Conservation (phyloP, 78 protist genomes). For the Cavenderia fasciculata region DNA sequence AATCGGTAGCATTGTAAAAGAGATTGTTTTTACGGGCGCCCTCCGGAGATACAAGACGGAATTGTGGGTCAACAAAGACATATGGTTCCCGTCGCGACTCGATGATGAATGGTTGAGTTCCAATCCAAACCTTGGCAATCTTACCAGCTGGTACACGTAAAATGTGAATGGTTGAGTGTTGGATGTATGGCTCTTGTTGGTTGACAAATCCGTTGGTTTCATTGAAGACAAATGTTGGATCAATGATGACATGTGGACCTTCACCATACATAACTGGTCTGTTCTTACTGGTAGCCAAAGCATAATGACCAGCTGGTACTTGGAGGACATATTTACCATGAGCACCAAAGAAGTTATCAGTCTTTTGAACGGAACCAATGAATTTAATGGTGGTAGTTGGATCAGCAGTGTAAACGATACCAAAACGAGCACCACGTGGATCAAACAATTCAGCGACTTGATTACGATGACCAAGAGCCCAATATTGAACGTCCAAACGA, state of each 20-base stretch:
- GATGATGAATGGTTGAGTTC: constrained; percentile 23
- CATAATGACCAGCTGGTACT: constrained; percentile 46
- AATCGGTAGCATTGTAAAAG: constrained; percentile 19
- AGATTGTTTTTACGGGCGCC: neutral
- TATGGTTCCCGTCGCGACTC: constrained; percentile 37
- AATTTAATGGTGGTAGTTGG: constrained; percentile 27
- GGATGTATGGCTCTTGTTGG: constrained; percentile 12
- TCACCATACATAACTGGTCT: constrained; percentile 46
- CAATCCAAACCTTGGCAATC: constrained; percentile 33
- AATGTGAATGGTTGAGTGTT: constrained; percentile 6
- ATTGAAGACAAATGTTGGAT: constrained; percentile 23
- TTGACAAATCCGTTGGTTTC: constrained; percentile 6
- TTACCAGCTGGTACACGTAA: constrained; percentile 31
- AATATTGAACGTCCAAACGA: neutral
- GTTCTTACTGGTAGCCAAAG: constrained; percentile 10
- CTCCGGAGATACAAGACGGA: neutral
- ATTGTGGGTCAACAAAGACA: constrained; percentile 30
- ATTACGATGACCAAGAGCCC: constrained; percentile 14
- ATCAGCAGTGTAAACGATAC: constrained; percentile 26
- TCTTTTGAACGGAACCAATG: constrained; percentile 31
- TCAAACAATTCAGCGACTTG: constrained; percentile 28
- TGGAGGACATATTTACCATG: constrained; percentile 20
- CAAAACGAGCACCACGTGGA: constrained; percentile 30
- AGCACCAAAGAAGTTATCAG: constrained; percentile 25
- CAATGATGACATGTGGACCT: constrained; percentile 43